phyloP scores from a whole-genome alignment of 2,329 filamentous ascomycete species.

The Alternaria infectoria region DNA sequence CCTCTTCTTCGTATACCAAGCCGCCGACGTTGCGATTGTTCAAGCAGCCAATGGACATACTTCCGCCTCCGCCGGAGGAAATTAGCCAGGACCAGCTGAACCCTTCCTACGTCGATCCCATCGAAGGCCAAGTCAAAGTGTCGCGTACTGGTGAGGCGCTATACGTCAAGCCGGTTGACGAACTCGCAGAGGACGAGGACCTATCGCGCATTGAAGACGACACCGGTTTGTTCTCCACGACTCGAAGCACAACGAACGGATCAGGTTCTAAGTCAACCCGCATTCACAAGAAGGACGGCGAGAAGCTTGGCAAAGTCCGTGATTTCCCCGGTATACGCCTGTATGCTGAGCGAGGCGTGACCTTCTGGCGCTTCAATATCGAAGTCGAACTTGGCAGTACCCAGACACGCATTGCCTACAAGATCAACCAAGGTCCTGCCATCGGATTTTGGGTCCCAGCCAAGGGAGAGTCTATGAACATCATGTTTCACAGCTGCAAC shows the following conservation, averaged over 20 bases:
- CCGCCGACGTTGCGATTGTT: slow-evolving; percentile 81
- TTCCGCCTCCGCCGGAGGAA: slow-evolving; percentile 77
- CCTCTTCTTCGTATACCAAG: slow-evolving; percentile 81
- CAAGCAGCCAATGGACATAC: slow-evolving; percentile 80
- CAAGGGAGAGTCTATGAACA: slow-evolving; percentile 86
- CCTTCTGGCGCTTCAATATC: slow-evolving; percentile 97
- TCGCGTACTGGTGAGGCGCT: slow-evolving; percentile 84
- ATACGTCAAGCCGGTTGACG: slow-evolving; percentile 88
- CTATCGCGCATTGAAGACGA: slow-evolving; percentile 81
- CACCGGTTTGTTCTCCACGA: slow-evolving; percentile 79
- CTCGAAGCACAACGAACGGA: slow-evolving; percentile 56
- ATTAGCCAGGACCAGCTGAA: slow-evolving; percentile 69
- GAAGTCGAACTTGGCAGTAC: slow-evolving; percentile 82
- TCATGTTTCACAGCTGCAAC: slow-evolving; percentile 99
- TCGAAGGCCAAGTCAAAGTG: slow-evolving; percentile 85
- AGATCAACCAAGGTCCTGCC: slow-evolving; percentile 89
- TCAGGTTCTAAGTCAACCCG: slow-evolving; percentile 50
- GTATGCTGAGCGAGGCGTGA: slow-evolving; percentile 83
- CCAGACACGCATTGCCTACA: slow-evolving; percentile 90
- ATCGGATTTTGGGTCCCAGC: slow-evolving; percentile 95
- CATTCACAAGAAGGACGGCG: slow-evolving; percentile 70
- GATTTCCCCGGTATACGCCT: slow-evolving; percentile 83
- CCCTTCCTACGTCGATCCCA: slow-evolving; percentile 85
- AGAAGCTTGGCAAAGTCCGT: slow-evolving; percentile 79
- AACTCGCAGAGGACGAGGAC: slow-evolving; percentile 78